Evolutionary conservation across 345 rosid species (phyloP).

Genomic region (Alliaria petiolata): DNA sequence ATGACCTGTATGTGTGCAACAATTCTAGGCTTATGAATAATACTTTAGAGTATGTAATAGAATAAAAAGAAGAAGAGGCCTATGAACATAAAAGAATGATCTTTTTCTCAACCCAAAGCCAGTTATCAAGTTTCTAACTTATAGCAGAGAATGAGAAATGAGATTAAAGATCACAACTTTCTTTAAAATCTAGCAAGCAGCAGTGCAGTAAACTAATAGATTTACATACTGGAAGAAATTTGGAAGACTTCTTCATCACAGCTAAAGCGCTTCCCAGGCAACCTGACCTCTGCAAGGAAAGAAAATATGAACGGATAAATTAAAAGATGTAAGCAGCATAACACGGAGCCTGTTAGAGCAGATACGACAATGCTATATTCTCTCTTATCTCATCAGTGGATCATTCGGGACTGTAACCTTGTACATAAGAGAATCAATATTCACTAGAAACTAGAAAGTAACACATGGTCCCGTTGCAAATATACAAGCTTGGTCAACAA

Average conservation of each 20-base stretch:
- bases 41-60: not conserved
- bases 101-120: not conserved
- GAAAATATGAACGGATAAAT: slow-evolving; percentile 17
- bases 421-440: slow-evolving; percentile 1
- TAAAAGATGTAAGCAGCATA: slow-evolving; percentile 19
- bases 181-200: not conserved
- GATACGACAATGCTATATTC: not conserved
- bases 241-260: slow-evolving; percentile 93
- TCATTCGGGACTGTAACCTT: not conserved
- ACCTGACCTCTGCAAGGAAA: slow-evolving; percentile 70
- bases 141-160: not conserved
- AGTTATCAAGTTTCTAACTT: not conserved
- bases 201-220: not conserved
- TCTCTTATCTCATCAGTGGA: not conserved
- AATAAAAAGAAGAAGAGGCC: not conserved
- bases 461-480: not conserved
- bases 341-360: not conserved
- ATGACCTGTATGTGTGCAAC: slow-evolving; percentile 55
- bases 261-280: slow-evolving; percentile 92
- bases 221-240: slow-evolving; percentile 79
- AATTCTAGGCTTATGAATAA: slow-evolving; percentile 8
- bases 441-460: not conserved
- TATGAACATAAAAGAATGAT: not conserved
- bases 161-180: not conserved
- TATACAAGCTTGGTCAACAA: not conserved